phyloP scores from a whole-genome alignment of 2,329 filamentous ascomycete genomes.

The Hysterium pulicare region DNA sequence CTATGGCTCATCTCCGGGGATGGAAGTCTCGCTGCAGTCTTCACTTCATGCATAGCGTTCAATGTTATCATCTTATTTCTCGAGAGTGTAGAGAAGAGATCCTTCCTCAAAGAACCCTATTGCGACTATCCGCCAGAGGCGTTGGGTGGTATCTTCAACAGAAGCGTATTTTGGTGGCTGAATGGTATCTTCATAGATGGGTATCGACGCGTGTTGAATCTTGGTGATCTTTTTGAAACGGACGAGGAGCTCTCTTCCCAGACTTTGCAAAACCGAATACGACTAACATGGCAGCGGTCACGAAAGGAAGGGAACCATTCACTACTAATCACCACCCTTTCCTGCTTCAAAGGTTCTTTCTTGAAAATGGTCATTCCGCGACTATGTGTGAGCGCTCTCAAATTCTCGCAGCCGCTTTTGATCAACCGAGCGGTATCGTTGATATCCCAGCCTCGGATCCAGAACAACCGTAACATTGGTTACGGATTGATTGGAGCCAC shows the following conservation, averaged over 20 bases:
- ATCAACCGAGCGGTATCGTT: too few species aligned
- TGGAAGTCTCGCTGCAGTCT: constrained; percentile 6
- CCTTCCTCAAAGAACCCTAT: constrained; percentile 5
- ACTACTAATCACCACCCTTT: too few species aligned
- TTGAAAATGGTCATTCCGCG: too few species aligned
- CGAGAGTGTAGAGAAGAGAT: constrained; percentile 13
- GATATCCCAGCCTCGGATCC: too few species aligned
- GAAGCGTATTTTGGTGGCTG: constrained; percentile 14
- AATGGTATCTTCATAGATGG: constrained; percentile 8
- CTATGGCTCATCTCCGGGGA: constrained; percentile 5
- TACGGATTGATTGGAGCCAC: neutral
- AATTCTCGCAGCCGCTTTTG: too few species aligned
- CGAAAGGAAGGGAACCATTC: too few species aligned
- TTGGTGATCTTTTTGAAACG: neutral
- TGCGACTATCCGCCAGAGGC: constrained; percentile 8
- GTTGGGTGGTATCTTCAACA: constrained; percentile 13
- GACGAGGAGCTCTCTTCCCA: too few species aligned
- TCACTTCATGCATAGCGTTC: constrained; percentile 7
- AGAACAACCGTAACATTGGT: neutral
- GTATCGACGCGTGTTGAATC: neutral
- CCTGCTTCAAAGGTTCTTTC: too few species aligned
- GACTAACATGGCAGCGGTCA: too few species aligned
- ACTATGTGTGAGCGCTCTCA: too few species aligned
- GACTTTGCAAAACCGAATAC: too few species aligned
- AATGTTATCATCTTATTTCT: constrained; percentile 11